Base-by-base conservation (phyloP, 768 basidiomycete genomes). In the Tricholoma saponaceum region DNA sequence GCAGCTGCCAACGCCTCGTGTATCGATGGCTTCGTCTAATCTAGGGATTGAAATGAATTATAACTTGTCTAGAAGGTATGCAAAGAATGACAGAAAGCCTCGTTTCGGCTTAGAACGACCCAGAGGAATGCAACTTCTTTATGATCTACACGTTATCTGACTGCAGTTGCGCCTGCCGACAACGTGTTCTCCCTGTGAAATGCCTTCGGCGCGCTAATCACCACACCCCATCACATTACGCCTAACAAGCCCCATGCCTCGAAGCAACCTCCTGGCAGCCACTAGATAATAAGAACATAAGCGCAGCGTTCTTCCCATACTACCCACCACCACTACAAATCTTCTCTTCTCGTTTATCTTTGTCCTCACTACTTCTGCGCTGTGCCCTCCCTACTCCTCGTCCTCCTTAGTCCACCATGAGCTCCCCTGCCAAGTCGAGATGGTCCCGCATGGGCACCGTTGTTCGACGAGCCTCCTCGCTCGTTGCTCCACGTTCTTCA, bases 381-480 rank as follows among this genome's bases (percentile, higher is more conserved):
- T 35, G 51, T 58, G 39, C 26, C 25, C 25, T n/a, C n/a, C 41
- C 37, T 51, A 54, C 10, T 53, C 52, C 35, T 51, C 57, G 22
- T 55, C 60, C 62, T 55, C 63, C 55, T 61, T 64, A 56, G 62
- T 41, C 60, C 47, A 58, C 59, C 18, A 71, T 69, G 67, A 70
- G 67, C 55, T 70, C 64, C 59, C 64, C 71, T 20, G 43, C 70
- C 61, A 79, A 74, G 65, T 75, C 79, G 46, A 75, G 81, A 65
- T 85, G 87, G 70, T 71, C 76, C 39, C 84, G 87, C 51, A 79
- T 88, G 74, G 83, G 83, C 51, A 78, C 76, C 50, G 81, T 75
- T 52, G 75, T 87, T 67, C 80, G 85, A 7, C 83, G 86, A 52
- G 80, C 85, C 3, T 87, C 87, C 16, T 80, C 82, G 3, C 75